phyloP scores from a whole-genome alignment of 768 basidiomycete species.

The Collybia sordida region DNA sequence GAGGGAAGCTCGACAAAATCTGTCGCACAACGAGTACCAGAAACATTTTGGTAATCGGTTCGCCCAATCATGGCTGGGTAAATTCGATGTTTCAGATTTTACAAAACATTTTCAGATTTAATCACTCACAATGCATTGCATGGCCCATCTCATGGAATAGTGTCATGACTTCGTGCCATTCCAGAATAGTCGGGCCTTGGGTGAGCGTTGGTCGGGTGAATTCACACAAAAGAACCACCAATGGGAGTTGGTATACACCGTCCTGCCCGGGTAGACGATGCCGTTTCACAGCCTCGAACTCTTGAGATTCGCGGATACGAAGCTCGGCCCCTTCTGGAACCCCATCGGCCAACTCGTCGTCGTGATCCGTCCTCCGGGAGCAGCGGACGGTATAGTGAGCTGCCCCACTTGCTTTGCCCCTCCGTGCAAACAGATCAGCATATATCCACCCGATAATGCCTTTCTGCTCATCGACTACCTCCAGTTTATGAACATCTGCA shows the following conservation, averaged over 20 bases:
- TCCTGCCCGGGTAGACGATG: conserved; percentile 58
- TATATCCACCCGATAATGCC: conserved; percentile 95
- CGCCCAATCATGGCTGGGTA: conserved; percentile 91
- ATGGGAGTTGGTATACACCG: conserved; percentile 82
- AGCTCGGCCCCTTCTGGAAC: conserved; percentile 36
- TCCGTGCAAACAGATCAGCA: conserved; percentile 84
- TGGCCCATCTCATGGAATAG: conserved; percentile 99
- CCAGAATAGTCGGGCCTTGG: conserved; percentile 70
- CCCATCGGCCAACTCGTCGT: conserved; percentile 74
- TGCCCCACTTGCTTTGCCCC: conserved; percentile 86
- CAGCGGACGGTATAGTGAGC: conserved; percentile 98
- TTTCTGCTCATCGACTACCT: conserved; percentile 87
- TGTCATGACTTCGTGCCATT: conserved; percentile 93
- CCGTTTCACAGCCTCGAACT: conserved; percentile 65
- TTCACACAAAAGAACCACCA: conserved; percentile 90
- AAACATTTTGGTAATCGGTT: conserved; percentile 96
- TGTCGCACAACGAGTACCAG: conserved; percentile 96
- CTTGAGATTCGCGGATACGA: conserved; percentile 45
- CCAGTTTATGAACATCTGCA: conserved; percentile 82
- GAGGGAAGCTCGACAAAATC: conserved; percentile 98
- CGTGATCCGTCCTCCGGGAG: conserved; percentile 88
- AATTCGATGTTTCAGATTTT: background rate
- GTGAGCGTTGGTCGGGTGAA: conserved; percentile 64
- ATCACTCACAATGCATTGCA: conserved; percentile 92
- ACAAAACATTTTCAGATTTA: conserved; percentile 1